A percentile compares a stretch with the other conserved stretches of the same genome.
phyloP scores from a whole-genome alignment of 2,329 filamentous ascomycete genomes.

The Bertia moriformis region DNA sequence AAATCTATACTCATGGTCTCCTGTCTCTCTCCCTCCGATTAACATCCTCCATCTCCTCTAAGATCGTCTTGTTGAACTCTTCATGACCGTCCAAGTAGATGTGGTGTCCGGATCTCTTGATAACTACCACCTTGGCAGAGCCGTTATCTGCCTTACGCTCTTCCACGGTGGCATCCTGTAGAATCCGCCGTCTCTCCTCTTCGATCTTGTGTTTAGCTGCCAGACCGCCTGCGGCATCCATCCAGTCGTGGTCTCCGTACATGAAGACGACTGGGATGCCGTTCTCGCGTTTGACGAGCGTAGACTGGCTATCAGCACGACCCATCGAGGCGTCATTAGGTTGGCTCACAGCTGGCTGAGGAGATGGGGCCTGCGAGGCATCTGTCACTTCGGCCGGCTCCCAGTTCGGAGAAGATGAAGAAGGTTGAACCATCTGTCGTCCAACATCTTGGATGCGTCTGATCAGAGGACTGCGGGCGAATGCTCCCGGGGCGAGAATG shows the following conservation, averaged over 20 bases:
- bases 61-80: conserved; percentile 37
- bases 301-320: conserved; percentile 12
- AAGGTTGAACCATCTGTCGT: conserved; percentile 39
- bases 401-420: conserved; percentile 4
- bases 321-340: conserved; percentile 4
- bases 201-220: conserved; percentile 70
- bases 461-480: conserved; percentile 76
- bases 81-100: conserved; percentile 44
- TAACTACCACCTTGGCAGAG: conserved; percentile 66
- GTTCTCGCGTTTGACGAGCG: conserved; percentile 28
- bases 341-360: background rate
- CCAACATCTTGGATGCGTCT: conserved; percentile 75
- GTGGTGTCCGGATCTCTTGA: conserved; percentile 46
- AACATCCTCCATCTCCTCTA: conserved; percentile 33
- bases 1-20: too few species aligned
- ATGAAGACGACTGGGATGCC: conserved; percentile 79
- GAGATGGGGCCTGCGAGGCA: background rate
- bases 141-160: conserved; percentile 64
- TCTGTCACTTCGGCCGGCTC: background rate
- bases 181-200: conserved; percentile 41
- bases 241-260: conserved; percentile 98
- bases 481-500: conserved; percentile 83
- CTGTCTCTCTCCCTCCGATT: background rate
- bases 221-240: conserved; percentile 79
- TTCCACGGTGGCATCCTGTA: conserved; percentile 48